These are phyloP conservation scores for Letharia columbiana DNA, from an alignment of 495 filamentous ascomycete genomes.

Conservation along the genomic window DNA sequence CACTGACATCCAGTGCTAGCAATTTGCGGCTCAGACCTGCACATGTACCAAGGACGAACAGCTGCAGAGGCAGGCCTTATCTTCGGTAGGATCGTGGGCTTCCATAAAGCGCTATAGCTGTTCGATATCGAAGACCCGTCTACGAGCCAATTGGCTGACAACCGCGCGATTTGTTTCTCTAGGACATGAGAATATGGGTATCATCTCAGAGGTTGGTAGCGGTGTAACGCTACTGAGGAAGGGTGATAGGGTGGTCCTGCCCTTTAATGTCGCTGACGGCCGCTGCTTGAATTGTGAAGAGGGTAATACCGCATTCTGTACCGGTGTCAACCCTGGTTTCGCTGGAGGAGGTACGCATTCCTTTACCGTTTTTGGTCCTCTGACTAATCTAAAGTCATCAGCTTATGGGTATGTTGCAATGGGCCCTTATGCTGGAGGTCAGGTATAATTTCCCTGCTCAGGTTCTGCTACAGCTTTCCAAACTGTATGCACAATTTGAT, in stretches of 20 bases:
- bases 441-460: constrained; percentile 7
- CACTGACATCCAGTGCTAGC: constrained; percentile 26
- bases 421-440: constrained; percentile 48
- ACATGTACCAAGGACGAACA: constrained; percentile 42
- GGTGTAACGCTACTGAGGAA: constrained; percentile 37
- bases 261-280: constrained; percentile 52
- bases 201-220: constrained; percentile 41
- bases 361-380: not conserved
- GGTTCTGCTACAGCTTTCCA: not conserved
- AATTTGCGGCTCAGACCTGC: constrained; percentile 44
- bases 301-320: constrained; percentile 49
- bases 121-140: not conserved
- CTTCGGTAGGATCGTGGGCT: constrained; percentile 32
- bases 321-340: constrained; percentile 50
- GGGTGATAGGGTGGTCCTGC: constrained; percentile 41
- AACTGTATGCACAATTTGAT: not conserved
- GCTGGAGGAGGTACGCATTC: constrained; percentile 36
- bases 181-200: constrained; percentile 52
- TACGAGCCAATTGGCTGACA: not conserved
- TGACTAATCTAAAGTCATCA: not conserved
- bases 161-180: not conserved
- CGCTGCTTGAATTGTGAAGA: constrained; percentile 52
- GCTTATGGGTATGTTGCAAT: constrained; percentile 55
- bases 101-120: not conserved
- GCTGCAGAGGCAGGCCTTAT: constrained; percentile 44